Percentiles rank a stretch among this genome's conserved stretches.
Evolutionary conservation across 1,139 yeast species (phyloP).

Genomic region (Blastobotrys elegans): DNA sequence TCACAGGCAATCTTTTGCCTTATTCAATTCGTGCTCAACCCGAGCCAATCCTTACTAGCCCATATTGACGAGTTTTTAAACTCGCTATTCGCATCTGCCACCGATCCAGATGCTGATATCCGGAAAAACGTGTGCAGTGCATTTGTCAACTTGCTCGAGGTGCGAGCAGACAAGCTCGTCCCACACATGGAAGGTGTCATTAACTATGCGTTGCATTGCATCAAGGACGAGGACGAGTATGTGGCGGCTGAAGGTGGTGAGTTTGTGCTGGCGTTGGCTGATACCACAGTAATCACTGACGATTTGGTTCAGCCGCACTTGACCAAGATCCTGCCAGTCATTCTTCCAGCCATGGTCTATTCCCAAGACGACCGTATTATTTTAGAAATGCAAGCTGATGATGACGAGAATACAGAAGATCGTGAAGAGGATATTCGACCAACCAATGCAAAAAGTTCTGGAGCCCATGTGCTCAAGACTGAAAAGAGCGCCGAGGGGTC

Average conservation of each 20-base stretch:
- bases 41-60: slow-evolving; percentile 58
- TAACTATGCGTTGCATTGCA: slow-evolving; percentile 75
- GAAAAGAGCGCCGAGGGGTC: slow-evolving; percentile 18
- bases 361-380: slow-evolving; percentile 73
- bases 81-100: slow-evolving; percentile 55
- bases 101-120: slow-evolving; percentile 54
- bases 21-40: slow-evolving; percentile 68
- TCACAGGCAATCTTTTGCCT: slow-evolving; percentile 67
- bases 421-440: slow-evolving; percentile 86
- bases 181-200: slow-evolving; percentile 85
- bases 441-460: slow-evolving; percentile 61
- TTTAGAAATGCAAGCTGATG: slow-evolving; percentile 54
- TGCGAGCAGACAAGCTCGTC: slow-evolving; percentile 71
- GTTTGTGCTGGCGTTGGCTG: slow-evolving; percentile 72
- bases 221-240: slow-evolving; percentile 61
- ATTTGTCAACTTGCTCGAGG: slow-evolving; percentile 67
- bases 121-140: slow-evolving; percentile 75
- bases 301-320: slow-evolving; percentile 45
- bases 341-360: slow-evolving; percentile 81
- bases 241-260: slow-evolving; percentile 93
- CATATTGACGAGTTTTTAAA: slow-evolving; percentile 62
- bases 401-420: slow-evolving; percentile 76
- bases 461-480: slow-evolving; percentile 45
- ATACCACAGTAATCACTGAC: slow-evolving; percentile 43
- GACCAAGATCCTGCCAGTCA: slow-evolving; percentile 60